A percentile compares a stretch with the other conserved stretches of the same genome.
Conservation (phyloP, 2,329 filamentous ascomycete genomes). For the Fusarium chaquense region DNA sequence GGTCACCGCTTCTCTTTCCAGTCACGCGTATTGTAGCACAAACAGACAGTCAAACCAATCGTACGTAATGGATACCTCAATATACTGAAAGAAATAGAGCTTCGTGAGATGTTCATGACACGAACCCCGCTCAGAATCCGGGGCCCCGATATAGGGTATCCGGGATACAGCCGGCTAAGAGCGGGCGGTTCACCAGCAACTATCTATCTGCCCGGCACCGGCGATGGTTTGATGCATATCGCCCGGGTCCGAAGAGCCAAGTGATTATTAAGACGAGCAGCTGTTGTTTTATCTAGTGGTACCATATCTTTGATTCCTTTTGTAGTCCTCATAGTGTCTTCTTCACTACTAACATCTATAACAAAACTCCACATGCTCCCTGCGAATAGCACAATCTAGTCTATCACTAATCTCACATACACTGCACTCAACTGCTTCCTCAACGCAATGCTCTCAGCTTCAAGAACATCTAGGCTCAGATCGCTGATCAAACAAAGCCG, state of each 20-base stretch:
- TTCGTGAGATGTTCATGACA: constrained; percentile 29
- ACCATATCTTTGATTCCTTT: neutral
- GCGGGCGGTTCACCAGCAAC: constrained; percentile 29
- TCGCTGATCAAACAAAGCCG: constrained; percentile 21
- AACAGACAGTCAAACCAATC: neutral
- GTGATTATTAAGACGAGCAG: constrained; percentile 33
- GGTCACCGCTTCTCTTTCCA: constrained; percentile 7
- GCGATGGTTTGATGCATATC: constrained; percentile 35
- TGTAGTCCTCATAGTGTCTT: neutral
- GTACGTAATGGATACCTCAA: constrained; percentile 35
- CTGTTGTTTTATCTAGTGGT: constrained; percentile 11
- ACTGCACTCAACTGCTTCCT: constrained; percentile 5
- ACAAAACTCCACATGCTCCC: neutral
- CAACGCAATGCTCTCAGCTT: constrained; percentile 38
- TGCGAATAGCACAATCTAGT: neutral
- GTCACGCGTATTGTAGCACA: constrained; percentile 25
- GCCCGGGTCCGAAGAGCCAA: constrained; percentile 26
- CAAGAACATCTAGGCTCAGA: constrained; percentile 40
- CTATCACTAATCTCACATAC: constrained; percentile 18
- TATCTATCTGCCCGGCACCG: constrained; percentile 41
- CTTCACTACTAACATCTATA: neutral
- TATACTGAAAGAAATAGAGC: constrained; percentile 8
- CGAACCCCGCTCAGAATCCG: constrained; percentile 31
- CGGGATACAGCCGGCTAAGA: constrained; percentile 46
- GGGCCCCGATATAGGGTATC: constrained; percentile 37